These are phyloP conservation scores for Colletotrichum limetticola DNA, from an alignment of 2,329 filamentous ascomycete species.

Conservation along the genomic window DNA sequence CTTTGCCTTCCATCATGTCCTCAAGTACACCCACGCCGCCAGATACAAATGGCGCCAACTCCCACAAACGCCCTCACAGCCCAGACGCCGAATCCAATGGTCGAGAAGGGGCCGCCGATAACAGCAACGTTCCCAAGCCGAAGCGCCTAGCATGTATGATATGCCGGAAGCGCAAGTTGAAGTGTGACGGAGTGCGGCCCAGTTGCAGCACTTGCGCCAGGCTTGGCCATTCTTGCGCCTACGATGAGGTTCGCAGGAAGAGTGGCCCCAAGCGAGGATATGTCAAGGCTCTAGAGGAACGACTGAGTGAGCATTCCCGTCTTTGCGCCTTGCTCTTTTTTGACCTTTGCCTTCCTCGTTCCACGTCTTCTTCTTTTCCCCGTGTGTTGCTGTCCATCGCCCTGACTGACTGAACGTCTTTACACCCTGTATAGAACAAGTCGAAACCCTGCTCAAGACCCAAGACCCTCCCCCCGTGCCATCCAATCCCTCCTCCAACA, in stretches of 20 bases:
- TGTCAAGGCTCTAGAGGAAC: constrained; percentile 92
- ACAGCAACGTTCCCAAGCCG: constrained; percentile 75
- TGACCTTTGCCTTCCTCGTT: not conserved
- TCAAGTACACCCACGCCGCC: constrained; percentile 36
- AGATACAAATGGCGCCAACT: constrained; percentile 32
- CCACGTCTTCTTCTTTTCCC: constrained; percentile 6
- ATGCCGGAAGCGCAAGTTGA: constrained; percentile 90
- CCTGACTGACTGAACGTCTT: constrained; percentile 14
- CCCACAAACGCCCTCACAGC: constrained; percentile 33
- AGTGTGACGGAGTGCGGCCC: constrained; percentile 86
- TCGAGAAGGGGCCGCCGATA: constrained; percentile 59
- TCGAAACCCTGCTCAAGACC: constrained; percentile 88
- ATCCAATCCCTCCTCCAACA: constrained; percentile 46
- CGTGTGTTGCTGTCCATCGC: not conserved
- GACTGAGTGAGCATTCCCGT: constrained; percentile 74
- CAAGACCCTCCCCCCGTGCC: constrained; percentile 66
- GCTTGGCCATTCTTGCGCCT: constrained; percentile 87
- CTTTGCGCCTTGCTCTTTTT: not conserved
- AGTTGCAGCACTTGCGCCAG: constrained; percentile 90
- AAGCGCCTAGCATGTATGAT: constrained; percentile 96
- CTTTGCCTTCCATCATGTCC: constrained; percentile 24
- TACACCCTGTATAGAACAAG: constrained; percentile 73
- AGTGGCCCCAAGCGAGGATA: constrained; percentile 95
- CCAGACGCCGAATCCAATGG: constrained; percentile 47
- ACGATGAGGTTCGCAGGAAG: constrained; percentile 93